Percentiles rank a stretch among this genome's conserved stretches.
These are phyloP conservation scores for Dichomitus squalens DNA, from an alignment of 1,284 basidiomycete genomes.

Conservation along the genomic window DNA sequence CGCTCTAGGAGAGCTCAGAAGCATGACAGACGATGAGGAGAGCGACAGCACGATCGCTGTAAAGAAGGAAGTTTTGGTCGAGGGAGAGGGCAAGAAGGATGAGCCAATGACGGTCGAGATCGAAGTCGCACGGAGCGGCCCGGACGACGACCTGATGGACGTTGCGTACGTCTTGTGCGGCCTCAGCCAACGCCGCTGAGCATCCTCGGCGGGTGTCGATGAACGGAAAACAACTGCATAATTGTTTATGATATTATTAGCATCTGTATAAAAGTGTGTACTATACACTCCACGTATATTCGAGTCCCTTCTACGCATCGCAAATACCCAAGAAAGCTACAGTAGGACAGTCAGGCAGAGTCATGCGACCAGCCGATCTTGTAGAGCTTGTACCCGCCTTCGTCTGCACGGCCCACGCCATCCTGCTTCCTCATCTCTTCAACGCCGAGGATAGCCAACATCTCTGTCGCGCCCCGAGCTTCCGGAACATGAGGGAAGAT, in stretches of 20 bases:
- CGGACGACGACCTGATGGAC: constrained; percentile 64
- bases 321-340: neutral
- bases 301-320: neutral
- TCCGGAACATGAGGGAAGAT: constrained; percentile 46
- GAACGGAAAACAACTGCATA: neutral
- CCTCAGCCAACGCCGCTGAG: constrained; percentile 42
- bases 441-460: constrained; percentile 46
- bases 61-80: neutral
- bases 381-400: constrained; percentile 66
- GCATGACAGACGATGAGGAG: constrained; percentile 14
- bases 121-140: constrained; percentile 30
- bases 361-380: constrained; percentile 61
- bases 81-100: neutral
- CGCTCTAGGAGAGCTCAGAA: constrained; percentile 12
- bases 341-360: neutral
- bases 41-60: neutral
- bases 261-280: constrained; percentile 14
- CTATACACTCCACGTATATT: constrained; percentile 14
- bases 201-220: neutral
- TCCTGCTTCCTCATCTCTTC: constrained; percentile 49
- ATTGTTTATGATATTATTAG: constrained; percentile 16
- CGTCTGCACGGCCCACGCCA: constrained; percentile 68
- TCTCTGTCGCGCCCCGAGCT: constrained; percentile 3
- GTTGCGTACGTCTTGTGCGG: constrained; percentile 65
- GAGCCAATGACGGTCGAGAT: constrained; percentile 8